A percentile compares a stretch with the other conserved stretches of the same genome.
These are phyloP conservation scores for Teunomyces stri DNA, from an alignment of 805 yeast species.

Conservation along the genomic window DNA sequence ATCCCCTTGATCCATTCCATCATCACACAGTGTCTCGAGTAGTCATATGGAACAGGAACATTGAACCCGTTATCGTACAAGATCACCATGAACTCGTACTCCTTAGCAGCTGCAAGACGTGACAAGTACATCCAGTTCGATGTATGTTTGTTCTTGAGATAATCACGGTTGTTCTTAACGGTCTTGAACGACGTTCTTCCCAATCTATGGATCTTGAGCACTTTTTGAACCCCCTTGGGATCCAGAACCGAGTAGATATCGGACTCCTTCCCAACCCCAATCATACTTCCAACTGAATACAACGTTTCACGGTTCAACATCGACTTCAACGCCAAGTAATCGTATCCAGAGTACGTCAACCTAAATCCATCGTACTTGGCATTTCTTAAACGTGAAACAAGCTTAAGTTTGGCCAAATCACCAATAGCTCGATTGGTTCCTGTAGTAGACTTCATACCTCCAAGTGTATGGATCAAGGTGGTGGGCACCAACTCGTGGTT, in stretches of 20 bases:
- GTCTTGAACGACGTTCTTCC: slow-evolving; percentile 93
- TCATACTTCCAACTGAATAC: slow-evolving; percentile 77
- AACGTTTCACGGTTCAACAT: slow-evolving; percentile 72
- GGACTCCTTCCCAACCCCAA: slow-evolving; percentile 97
- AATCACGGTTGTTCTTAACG: slow-evolving; percentile 92
- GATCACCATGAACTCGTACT: slow-evolving; percentile 81
- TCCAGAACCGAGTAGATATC: slow-evolving; percentile 86
- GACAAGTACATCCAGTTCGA: slow-evolving; percentile 92
- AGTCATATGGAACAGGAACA: slow-evolving; percentile 88
- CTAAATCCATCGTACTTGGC: slow-evolving; percentile 95
- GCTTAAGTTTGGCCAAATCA: slow-evolving; percentile 81
- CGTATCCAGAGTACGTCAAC: slow-evolving; percentile 85
- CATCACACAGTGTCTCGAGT: slow-evolving; percentile 85
- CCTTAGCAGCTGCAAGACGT: slow-evolving; percentile 87
- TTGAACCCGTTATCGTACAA: slow-evolving; percentile 71
- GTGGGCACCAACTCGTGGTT: slow-evolving; percentile 97
- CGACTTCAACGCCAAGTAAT: slow-evolving; percentile 84
- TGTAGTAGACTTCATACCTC: slow-evolving; percentile 72
- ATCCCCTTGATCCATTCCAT: slow-evolving; percentile 92
- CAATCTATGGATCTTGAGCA: slow-evolving; percentile 84
- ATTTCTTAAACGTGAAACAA: slow-evolving; percentile 76
- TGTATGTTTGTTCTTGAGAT: slow-evolving; percentile 69
- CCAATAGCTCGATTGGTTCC: slow-evolving; percentile 77
- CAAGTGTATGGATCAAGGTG: slow-evolving; percentile 71
- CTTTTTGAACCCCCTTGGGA: slow-evolving; percentile 58